phyloP scores from a whole-genome alignment of 2,329 filamentous ascomycete genomes.

The Graphiopsis chlorocephala region DNA sequence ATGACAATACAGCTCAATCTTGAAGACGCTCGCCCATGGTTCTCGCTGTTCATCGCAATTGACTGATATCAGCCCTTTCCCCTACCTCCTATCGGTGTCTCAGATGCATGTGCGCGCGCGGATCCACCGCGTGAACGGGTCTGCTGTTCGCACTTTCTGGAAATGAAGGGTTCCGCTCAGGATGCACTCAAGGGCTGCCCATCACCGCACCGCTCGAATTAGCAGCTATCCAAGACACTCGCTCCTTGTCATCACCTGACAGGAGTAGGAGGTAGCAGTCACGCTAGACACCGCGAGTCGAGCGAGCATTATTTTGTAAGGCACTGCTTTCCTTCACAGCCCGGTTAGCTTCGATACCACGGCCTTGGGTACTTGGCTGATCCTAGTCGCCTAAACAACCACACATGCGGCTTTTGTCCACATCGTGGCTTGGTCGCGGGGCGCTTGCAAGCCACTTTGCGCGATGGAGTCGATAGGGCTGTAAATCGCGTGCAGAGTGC shows the following conservation, averaged over 20 bases:
- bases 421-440: constrained; percentile 1
- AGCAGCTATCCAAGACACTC: constrained; percentile 3
- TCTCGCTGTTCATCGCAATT: background rate
- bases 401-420: background rate
- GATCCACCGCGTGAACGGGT: background rate
- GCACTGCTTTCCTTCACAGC: background rate
- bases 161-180: constrained; percentile 7
- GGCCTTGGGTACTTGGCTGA: background rate
- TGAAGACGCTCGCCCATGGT: background rate
- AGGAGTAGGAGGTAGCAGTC: background rate
- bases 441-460: background rate
- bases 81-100: background rate
- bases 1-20: background rate
- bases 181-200: constrained; percentile 1
- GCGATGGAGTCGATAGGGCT: background rate
- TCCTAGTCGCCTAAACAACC: background rate
- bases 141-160: background rate
- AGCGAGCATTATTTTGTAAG: background rate
- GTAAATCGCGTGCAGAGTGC: background rate
- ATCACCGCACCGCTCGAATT: background rate
- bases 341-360: background rate
- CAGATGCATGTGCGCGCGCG: background rate
- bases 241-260: background rate
- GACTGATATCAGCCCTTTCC: background rate
- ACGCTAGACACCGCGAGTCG: background rate